phyloP scores from a whole-genome alignment of 495 filamentous ascomycete species.

The Neurospora terricola region DNA sequence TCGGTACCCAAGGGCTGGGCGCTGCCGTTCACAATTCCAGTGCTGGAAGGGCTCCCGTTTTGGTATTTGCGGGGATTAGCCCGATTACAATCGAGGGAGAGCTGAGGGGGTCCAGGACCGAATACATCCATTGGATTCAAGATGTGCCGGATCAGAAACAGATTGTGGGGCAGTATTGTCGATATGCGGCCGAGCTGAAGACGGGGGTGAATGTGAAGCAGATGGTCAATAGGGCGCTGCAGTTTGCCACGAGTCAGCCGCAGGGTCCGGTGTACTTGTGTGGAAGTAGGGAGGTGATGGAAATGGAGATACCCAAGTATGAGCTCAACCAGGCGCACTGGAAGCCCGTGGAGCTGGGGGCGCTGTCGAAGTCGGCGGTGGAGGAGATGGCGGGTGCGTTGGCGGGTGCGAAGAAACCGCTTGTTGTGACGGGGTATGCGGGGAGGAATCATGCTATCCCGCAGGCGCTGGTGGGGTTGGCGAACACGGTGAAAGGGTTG shows the following conservation, averaged over 20 bases:
- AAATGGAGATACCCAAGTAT: slow-evolving; percentile 82
- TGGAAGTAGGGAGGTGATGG: slow-evolving; percentile 83
- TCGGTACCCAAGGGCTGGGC: slow-evolving; percentile 81
- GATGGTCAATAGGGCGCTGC: slow-evolving; percentile 83
- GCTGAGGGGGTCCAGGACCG: slow-evolving; percentile 75
- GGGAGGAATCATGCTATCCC: slow-evolving; percentile 67
- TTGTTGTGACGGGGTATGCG: slow-evolving; percentile 75
- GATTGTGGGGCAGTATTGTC: slow-evolving; percentile 86
- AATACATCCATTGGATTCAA: slow-evolving; percentile 98
- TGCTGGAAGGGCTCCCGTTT: slow-evolving; percentile 73
- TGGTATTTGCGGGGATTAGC: slow-evolving; percentile 85
- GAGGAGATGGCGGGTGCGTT: slow-evolving; percentile 61
- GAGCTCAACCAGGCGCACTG: slow-evolving; percentile 61
- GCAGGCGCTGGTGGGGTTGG: slow-evolving; percentile 63
- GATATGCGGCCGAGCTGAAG: slow-evolving; percentile 87
- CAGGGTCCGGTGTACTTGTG: slow-evolving; percentile 80
- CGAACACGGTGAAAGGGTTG: slow-evolving; percentile 67
- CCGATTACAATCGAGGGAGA: slow-evolving; percentile 90
- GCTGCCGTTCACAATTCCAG: slow-evolving; percentile 90
- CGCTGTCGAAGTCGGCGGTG: slow-evolving; percentile 62
- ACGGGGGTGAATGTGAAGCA: slow-evolving; percentile 91
- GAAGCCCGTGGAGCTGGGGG: slow-evolving; percentile 67
- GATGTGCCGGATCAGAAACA: slow-evolving; percentile 92
- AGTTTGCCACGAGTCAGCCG: slow-evolving; percentile 74
- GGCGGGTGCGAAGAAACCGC: slow-evolving; percentile 59